These are phyloP conservation scores for Solanum lycopersicoides DNA, from an alignment of 257 asterid species.

Conservation along the genomic window DNA sequence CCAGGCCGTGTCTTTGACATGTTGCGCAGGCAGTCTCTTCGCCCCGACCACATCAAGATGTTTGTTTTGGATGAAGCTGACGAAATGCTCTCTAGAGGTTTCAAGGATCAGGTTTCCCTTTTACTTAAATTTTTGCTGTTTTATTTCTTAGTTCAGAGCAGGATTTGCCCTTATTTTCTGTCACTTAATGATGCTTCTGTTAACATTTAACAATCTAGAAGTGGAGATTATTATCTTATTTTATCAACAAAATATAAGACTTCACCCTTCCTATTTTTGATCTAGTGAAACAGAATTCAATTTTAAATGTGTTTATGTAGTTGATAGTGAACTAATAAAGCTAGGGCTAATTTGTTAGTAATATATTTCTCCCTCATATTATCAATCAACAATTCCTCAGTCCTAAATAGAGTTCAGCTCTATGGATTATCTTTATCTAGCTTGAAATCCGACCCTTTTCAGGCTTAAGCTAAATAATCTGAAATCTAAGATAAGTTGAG, in stretches of 20 bases:
- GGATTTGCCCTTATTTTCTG: neutral
- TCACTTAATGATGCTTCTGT: neutral
- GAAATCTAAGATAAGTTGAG: neutral
- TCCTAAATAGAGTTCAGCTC: neutral
- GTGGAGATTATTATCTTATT: neutral
- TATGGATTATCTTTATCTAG: neutral
- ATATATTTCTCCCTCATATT: neutral
- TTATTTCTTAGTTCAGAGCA: neutral
- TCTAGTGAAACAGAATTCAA: neutral
- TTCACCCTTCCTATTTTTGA: neutral
- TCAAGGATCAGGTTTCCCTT: constrained; percentile 49
- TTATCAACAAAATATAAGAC: neutral
- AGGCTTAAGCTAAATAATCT: neutral
- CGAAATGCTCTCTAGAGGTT: constrained; percentile 62
- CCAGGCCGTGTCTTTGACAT: constrained; percentile 24
- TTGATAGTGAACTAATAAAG: neutral
- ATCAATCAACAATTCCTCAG: neutral
- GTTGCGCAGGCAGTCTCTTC: constrained; percentile 5
- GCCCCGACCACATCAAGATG: constrained; percentile 56
- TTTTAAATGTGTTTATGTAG: neutral
- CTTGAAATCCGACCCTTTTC: neutral
- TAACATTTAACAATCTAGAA: neutral
- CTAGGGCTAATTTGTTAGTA: neutral
- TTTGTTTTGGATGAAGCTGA: constrained; percentile 58
- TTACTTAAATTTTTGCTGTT: neutral